Percentiles rank a stretch among this genome's conserved stretches.
These are phyloP conservation scores for Oidiodendron maius DNA, from an alignment of 495 filamentous ascomycete genomes.

Conservation along the genomic window DNA sequence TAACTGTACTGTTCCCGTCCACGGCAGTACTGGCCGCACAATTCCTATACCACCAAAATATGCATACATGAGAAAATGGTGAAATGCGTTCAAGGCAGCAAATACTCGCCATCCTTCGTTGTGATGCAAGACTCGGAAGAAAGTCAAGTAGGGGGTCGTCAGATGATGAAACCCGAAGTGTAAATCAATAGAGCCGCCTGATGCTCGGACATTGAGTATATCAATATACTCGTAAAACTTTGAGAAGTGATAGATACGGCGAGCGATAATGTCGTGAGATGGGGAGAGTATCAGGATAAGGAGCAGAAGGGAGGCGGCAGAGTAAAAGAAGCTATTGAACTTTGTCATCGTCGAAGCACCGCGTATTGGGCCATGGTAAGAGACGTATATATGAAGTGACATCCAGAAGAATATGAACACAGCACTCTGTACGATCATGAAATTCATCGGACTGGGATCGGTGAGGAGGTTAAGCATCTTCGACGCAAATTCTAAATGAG, in stretches of 20 bases:
- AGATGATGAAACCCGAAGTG: conserved; percentile 12
- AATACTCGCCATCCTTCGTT: conserved; percentile 4
- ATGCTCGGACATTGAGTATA: conserved; percentile 9
- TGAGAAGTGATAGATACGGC: not conserved
- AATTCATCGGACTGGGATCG: too few species aligned
- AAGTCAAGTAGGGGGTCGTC: not conserved
- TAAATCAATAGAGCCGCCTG: conserved; percentile 2
- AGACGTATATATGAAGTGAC: too few species aligned
- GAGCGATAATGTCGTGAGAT: not conserved
- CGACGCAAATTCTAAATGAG: too few species aligned
- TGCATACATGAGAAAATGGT: conserved; percentile 8
- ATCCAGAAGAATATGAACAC: too few species aligned
- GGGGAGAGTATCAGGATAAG: not conserved
- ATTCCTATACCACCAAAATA: conserved; percentile 5
- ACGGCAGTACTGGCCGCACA: conserved; percentile 1
- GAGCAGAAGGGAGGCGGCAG: conserved; percentile 2
- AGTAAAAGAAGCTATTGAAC: conserved; percentile 3
- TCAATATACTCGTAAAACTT: conserved; percentile 10
- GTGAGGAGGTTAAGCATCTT: too few species aligned
- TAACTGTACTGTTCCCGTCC: conserved; percentile 5
- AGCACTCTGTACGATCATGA: too few species aligned
- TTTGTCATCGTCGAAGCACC: not conserved
- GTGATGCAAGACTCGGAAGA: not conserved
- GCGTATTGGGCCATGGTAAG: not conserved
- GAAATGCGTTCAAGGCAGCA: conserved; percentile 3